Evolutionary conservation across 805 yeast genomes (phyloP), one percentile per base, ranked within the genome.

Genomic region (Limtongia smithiae): DNA sequence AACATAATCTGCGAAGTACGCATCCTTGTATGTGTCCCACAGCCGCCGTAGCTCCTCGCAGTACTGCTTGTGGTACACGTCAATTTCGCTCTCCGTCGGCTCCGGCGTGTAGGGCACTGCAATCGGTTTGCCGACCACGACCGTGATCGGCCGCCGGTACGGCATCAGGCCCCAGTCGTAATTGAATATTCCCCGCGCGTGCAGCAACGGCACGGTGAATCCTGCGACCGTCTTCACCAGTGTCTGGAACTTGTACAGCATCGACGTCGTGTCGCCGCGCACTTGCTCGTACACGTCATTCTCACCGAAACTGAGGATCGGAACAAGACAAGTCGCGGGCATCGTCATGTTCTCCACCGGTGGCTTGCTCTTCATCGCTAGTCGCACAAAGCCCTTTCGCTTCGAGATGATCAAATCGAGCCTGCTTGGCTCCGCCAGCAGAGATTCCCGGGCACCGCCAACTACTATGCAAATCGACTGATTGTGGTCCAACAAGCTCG

Each of bases 361-460:
- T 14, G 82, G 70, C 62, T 82, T 82, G 24, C 27, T 31, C 22
- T 46, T 45, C 51, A 93, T 69, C 0, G 97, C 98, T 28, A 93
- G 64, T 60, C 84, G 87, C 25, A 93, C 81, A 67, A 93, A 93
- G 0, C 98, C 98, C 61, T 82, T 85, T 34, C 98, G 75, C 55
- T 80, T 82, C 35, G 81, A 75, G 36, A 93, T 68, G 0, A 93
- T 86, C 40, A 93, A 69, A 50, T 84, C 83, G 57, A 80, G 76
- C 0, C 68, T 63, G 7, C 80, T 79, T 0, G 84, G 81, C 46
- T 73, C 71, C 4, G 86, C 79, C 24, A 86, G 65, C 32, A 93
- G 71, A 1, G 94, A 81, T 62, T 93, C 98, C 51, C 88, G 85
- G 0, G 97, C 97, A 0, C 98, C 98, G 2, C 98, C 98, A 21